Conservation (phyloP, 2,329 filamentous ascomycete genomes). For the Orbilia brochopaga region DNA sequence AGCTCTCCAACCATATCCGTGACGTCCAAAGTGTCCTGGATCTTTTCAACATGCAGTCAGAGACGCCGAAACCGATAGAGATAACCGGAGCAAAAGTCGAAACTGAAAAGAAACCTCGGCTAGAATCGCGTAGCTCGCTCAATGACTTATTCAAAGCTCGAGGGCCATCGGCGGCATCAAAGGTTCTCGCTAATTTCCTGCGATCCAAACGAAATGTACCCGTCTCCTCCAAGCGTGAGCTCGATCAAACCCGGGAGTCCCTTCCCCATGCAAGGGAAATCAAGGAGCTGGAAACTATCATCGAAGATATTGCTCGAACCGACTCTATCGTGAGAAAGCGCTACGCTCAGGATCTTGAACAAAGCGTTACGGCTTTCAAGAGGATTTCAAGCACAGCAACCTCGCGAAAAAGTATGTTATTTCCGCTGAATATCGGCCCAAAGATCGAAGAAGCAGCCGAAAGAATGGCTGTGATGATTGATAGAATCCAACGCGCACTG, state of each 20-base stretch:
- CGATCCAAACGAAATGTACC: conserved; percentile 9
- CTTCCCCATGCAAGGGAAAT: conserved; percentile 13
- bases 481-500: conserved; percentile 6
- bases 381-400: not conserved
- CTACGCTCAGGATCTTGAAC: conserved; percentile 58
- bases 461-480: not conserved
- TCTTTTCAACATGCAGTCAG: conserved; percentile 52
- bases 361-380: conserved; percentile 57
- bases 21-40: conserved; percentile 60
- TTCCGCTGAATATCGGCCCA: conserved; percentile 10
- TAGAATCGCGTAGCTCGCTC: conserved; percentile 11
- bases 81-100: not conserved
- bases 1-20: conserved; percentile 60
- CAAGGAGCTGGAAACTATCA: conserved; percentile 13
- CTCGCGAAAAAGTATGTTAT: not conserved
- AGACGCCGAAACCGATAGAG: not conserved
- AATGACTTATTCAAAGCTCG: conserved; percentile 51
- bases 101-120: not conserved
- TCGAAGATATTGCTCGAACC: conserved; percentile 22
- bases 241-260: not conserved
- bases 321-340: conserved; percentile 56
- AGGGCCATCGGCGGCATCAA: conserved; percentile 48
- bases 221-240: conserved; percentile 1
- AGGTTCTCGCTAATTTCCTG: conserved; percentile 29
- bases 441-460: conserved; percentile 16